Conservation (phyloP, 768 basidiomycete species). For the Naganishia vishniacii region DNA sequence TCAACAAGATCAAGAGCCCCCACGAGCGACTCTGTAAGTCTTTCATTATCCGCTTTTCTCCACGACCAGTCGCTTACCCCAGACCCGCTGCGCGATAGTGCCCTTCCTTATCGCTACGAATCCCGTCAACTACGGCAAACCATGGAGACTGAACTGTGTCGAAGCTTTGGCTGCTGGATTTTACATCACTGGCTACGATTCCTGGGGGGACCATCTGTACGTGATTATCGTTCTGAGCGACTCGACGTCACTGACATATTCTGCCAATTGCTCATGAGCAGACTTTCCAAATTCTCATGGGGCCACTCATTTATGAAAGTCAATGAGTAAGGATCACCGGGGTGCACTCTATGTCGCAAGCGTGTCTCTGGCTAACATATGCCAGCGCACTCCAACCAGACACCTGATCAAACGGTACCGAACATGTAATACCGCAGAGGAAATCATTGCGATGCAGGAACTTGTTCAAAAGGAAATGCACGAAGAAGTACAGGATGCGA, state of each 20-base stretch:
- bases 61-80: not conserved
- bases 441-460: conserved; percentile 47
- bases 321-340: conserved; percentile 57
- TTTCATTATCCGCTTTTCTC: not conserved
- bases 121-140: conserved; percentile 96
- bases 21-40: conserved; percentile 79
- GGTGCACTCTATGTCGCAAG: too few species aligned
- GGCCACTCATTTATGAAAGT: conserved; percentile 79
- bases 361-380: too few species aligned
- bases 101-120: conserved; percentile 93
- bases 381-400: too few species aligned
- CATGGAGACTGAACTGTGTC: conserved; percentile 91
- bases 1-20: conserved; percentile 84
- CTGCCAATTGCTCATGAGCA: conserved; percentile 18
- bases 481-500: conserved; percentile 35
- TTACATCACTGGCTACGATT: conserved; percentile 80
- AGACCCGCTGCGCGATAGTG: conserved; percentile 54
- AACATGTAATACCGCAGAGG: conserved; percentile 56
- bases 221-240: conserved; percentile 1
- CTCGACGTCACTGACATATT: not conserved
- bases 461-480: conserved; percentile 46
- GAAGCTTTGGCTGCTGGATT: conserved; percentile 86
- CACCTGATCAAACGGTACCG: conserved; percentile 68
- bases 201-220: conserved; percentile 66
- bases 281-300: conserved; percentile 79